Conservation (phyloP, 768 basidiomycete species). For the Boletus fagicola region DNA sequence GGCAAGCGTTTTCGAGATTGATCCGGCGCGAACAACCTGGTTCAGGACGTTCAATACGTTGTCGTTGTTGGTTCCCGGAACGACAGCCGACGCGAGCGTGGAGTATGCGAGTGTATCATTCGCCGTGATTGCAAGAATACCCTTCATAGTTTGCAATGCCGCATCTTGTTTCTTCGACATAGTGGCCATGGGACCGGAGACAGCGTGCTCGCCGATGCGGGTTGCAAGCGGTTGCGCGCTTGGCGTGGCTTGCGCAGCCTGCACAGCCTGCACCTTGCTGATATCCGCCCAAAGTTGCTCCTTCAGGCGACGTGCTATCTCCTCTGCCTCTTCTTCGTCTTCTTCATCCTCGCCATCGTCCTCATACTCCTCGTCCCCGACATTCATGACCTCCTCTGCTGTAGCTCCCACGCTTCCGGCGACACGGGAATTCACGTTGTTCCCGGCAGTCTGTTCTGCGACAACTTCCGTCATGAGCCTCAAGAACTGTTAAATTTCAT, state of each 20-base stretch:
- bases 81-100: constrained; percentile 48
- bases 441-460: constrained; percentile 5
- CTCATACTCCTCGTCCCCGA: constrained; percentile 44
- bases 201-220: constrained; percentile 3
- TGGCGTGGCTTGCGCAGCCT: constrained; percentile 39
- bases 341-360: constrained; percentile 59
- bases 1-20: constrained; percentile 52
- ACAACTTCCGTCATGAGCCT: constrained; percentile 16
- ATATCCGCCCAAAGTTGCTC: constrained; percentile 80
- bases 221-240: constrained; percentile 16
- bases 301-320: constrained; percentile 70
- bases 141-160: constrained; percentile 61
- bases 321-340: constrained; percentile 60
- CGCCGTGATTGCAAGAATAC: constrained; percentile 56
- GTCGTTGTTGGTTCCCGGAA: constrained; percentile 44
- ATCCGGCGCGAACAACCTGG: constrained; percentile 45
- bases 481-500: constrained; percentile 4
- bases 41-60: constrained; percentile 58
- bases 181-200: constrained; percentile 10
- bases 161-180: constrained; percentile 51
- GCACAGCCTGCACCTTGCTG: constrained; percentile 57
- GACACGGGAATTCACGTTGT: background rate
- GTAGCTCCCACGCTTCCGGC: background rate
- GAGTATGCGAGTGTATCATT: constrained; percentile 55
- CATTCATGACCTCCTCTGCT: constrained; percentile 32